Evolutionary conservation across 202 grass and related monocot genomes (phyloP), one percentile per base, ranked within the genome.

Genomic region (Cymbopogon flexuosus): DNA sequence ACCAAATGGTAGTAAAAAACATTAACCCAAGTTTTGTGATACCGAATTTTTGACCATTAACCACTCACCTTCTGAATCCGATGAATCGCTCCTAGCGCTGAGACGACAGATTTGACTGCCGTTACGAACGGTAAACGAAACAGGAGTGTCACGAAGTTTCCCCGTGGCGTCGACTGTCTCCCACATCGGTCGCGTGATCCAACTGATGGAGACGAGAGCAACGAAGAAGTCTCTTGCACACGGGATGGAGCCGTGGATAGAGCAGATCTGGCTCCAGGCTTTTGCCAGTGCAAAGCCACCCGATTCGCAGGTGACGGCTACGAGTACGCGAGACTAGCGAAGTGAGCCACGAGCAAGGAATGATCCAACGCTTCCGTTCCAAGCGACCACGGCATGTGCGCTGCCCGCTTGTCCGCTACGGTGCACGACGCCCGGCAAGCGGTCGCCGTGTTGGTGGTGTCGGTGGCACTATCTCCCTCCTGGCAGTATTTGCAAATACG

Each of bases 301-400:
- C 51, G 18, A 36, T 0, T n/a, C 18, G 51, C 51, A 54, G 14
- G 51, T n/a, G 51, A 54, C 6, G 6, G 6, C 18, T 6, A 54
- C 49, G 49, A 52, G 16, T 52, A 58, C 0, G 10, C 21, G 54
- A 58, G 16, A 9, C 40, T 51, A 7, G 24, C 57, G 3, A 49
- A 5, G 10, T 0, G 37, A 29, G 14, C 13, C 27, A 65, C 49
- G 19, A 33, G 45, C 76, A 56, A 80, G 46, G 47, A 87, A 65
- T 30, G 47, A 79, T 74, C 60, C 75, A 30, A 74, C 56, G 80
- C 80, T 68, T 74, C 49, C 15, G 64, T 68, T 10, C 21, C 41
- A 83, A 74, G 80, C 61, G 41, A 84, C 16, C 13, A 14, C 47
- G n/a, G 10, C 77, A 75, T 43, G 47, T 60, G 77, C 61, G 1